Evolutionary conservation across 2,329 filamentous ascomycete species (phyloP).

Genomic region (Graphium sp.): DNA sequence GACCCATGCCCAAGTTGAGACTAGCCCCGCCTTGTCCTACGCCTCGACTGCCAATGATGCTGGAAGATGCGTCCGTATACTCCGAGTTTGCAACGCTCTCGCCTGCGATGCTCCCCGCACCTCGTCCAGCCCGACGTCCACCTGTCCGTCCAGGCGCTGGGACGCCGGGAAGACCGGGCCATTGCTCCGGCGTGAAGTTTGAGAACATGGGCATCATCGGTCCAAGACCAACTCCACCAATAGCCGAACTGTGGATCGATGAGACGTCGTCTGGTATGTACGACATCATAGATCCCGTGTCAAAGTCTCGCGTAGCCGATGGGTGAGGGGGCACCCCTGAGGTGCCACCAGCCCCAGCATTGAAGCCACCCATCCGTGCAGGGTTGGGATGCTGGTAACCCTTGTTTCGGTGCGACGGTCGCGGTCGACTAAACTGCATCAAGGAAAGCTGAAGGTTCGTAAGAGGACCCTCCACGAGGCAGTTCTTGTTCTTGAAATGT

Average conservation of each 20-base stretch:
- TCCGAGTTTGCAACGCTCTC: slow-evolving; percentile 89
- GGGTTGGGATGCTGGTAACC: slow-evolving; percentile 30
- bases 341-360: slow-evolving; percentile 17
- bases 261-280: slow-evolving; percentile 97
- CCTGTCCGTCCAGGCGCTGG: slow-evolving; percentile 40
- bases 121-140: slow-evolving; percentile 48
- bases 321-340: slow-evolving; percentile 15
- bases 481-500: slow-evolving; percentile 95
- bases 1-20: slow-evolving; percentile 66
- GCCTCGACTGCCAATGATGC: slow-evolving; percentile 58
- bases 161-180: slow-evolving; percentile 67
- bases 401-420: slow-evolving; percentile 83
- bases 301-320: slow-evolving; percentile 34
- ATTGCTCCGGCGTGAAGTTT: slow-evolving; percentile 71
- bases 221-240: slow-evolving; percentile 65
- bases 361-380: slow-evolving; percentile 59
- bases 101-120: slow-evolving; percentile 66
- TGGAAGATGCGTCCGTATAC: slow-evolving; percentile 67
- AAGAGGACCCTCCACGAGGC: slow-evolving; percentile 85
- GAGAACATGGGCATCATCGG: slow-evolving; percentile 88
- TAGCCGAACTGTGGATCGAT: slow-evolving; percentile 80
- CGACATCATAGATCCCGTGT: slow-evolving; percentile 78
- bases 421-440: slow-evolving; percentile 86
- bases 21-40: slow-evolving; percentile 77
- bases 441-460: slow-evolving; percentile 93